Base-by-base conservation (phyloP, 2,329 filamentous ascomycete genomes). In the Apiospora arundinis region DNA sequence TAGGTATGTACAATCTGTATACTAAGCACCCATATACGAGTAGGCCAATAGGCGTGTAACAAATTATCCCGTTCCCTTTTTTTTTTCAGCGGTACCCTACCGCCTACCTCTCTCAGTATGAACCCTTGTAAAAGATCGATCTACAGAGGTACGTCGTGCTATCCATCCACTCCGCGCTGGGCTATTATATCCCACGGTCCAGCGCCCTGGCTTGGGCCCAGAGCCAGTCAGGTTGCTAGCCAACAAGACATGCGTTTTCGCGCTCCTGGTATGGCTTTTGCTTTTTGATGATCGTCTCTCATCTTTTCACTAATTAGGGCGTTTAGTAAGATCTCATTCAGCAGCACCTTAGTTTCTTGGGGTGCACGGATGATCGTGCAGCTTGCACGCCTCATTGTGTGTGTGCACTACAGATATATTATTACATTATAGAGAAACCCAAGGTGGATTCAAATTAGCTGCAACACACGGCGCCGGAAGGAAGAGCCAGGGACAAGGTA, bases 261-360 rank as follows among this genome's bases (percentile, higher is more conserved):
- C 40, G 21, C 32, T 63, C 56, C 56, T 37, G 9, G 32, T 28
- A n/a, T 4, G 25, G 14, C 9, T 8, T 60, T 60, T 60, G 18
- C 56, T 63, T 63, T n/a, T 63, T 63, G 18, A 37, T 11, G 32
- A 60, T 60, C 52, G 52, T 12, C 28, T 56, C 49, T 28, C 49
- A 56, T 56, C 49, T 56, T 25, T 28, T 28, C 11, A 28, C 49
- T 28, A 56, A 56, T 32, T 32, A 32, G 32, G 32, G 25, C 48
- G 49, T 63, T 63, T 63, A 63, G 56, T 63, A 21, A 63, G 56
- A 63, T 63, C 28, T 63, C 56, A 40, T 63, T 63, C 28, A 40
- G 56, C 56, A 40, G 32, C 18, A 12, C 21, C 9, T 63, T 40
- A 40, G 32, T 40, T 32, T 40, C 32, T 63, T 40, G 56, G 9